A percentile compares a stretch with the other conserved stretches of the same genome.
These are phyloP conservation scores for Yamadazyma membranifaciens DNA, from an alignment of 1,139 yeast species.

Conservation along the genomic window DNA sequence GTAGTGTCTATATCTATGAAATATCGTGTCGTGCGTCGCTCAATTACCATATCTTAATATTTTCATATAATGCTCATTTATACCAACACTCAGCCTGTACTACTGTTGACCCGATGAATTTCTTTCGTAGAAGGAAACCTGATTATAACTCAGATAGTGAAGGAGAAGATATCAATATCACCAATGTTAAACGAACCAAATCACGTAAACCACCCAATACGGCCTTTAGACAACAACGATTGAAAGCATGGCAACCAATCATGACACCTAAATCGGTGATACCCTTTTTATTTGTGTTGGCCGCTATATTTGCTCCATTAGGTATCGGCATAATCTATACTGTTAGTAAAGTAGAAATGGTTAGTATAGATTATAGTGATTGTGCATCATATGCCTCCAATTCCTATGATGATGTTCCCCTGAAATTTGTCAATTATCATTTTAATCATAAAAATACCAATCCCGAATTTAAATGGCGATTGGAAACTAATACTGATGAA, in stretches of 20 bases:
- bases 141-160: constrained; percentile 28
- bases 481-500: constrained; percentile 30
- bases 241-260: constrained; percentile 83
- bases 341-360: constrained; percentile 57
- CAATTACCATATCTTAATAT: no score
- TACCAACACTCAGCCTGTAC: constrained; percentile 6
- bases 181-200: constrained; percentile 21
- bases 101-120: constrained; percentile 28
- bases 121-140: constrained; percentile 35
- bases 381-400: constrained; percentile 45
- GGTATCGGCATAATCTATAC: constrained; percentile 67
- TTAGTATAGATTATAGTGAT: constrained; percentile 57
- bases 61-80: no score
- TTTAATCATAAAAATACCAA: constrained; percentile 44
- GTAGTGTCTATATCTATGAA: no score
- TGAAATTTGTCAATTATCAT: constrained; percentile 51
- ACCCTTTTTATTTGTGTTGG: constrained; percentile 60
- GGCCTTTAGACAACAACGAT: constrained; percentile 71
- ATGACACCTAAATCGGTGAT: constrained; percentile 74
- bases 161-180: constrained; percentile 23
- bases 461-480: constrained; percentile 56
- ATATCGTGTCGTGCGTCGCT: no score
- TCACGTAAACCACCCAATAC: constrained; percentile 74
- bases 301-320: constrained; percentile 70
- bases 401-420: constrained; percentile 46